phyloP scores from a whole-genome alignment of 345 rosid species.

The Cardiospermum halicacabum region DNA sequence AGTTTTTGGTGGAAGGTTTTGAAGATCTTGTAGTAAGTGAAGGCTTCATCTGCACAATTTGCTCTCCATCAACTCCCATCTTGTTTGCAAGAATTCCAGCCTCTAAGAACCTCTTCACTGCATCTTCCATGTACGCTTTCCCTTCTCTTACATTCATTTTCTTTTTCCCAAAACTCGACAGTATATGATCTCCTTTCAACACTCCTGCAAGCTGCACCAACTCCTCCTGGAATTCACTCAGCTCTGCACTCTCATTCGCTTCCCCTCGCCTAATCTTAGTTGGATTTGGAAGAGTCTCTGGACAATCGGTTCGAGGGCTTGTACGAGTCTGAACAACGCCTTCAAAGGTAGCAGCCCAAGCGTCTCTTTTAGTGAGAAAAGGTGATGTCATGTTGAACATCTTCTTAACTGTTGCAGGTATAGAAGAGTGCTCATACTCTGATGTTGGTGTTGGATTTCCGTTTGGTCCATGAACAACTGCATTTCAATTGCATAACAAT shows the following conservation, averaged over 20 bases:
- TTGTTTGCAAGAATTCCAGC: constrained; percentile 89
- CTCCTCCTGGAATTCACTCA: constrained; percentile 82
- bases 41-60: constrained; percentile 89
- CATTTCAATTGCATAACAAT: neutral
- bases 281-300: constrained; percentile 74
- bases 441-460: constrained; percentile 77
- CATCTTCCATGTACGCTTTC: constrained; percentile 61
- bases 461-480: constrained; percentile 61
- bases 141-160: constrained; percentile 86
- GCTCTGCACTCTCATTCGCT: constrained; percentile 55
- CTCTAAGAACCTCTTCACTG: constrained; percentile 65
- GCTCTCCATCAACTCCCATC: constrained; percentile 78
- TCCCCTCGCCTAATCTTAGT: constrained; percentile 61
- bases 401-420: constrained; percentile 94
- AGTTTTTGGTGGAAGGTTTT: no score
- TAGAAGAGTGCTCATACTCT: constrained; percentile 89
- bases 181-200: constrained; percentile 82
- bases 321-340: constrained; percentile 52
- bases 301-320: constrained; percentile 90
- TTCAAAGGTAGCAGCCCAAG: constrained; percentile 96
- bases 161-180: constrained; percentile 78
- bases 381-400: constrained; percentile 78
- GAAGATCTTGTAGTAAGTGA: constrained; percentile 77
- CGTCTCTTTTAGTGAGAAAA: constrained; percentile 90
- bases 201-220: constrained; percentile 91